Evolutionary conservation across 768 basidiomycete genomes (phyloP).

Genomic region (Amanita molliuscula): DNA sequence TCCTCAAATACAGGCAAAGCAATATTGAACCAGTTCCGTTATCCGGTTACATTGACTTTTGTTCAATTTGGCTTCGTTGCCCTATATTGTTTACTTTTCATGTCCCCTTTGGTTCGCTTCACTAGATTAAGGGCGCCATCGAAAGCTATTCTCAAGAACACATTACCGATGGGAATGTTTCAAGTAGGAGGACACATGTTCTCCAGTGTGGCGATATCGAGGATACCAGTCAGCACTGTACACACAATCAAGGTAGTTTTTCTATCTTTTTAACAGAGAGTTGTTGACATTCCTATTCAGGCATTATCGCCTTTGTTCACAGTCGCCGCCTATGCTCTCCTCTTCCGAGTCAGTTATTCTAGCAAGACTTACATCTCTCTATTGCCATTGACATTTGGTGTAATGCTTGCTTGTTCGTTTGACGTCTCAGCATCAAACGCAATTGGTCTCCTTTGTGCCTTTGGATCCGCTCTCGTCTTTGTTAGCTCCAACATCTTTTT

Average conservation of each 20-base stretch:
- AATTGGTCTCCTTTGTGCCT: conserved; percentile 86
- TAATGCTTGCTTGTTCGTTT: conserved; percentile 95
- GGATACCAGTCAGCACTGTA: conserved; percentile 94
- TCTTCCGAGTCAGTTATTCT: conserved; percentile 93
- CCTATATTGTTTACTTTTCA: conserved; percentile 73
- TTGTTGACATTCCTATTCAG: conserved; percentile 27
- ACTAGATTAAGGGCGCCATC: conserved; percentile 64
- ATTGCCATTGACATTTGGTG: conserved; percentile 89
- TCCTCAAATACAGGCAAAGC: conserved; percentile 96
- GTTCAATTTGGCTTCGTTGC: conserved; percentile 96
- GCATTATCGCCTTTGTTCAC: conserved; percentile 96
- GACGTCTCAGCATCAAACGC: conserved; percentile 83
- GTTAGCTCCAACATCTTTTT: conserved; percentile 98
- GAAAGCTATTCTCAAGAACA: conserved; percentile 59
- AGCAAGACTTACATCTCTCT: conserved; percentile 86
- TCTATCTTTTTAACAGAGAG: background rate
- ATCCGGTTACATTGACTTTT: conserved; percentile 94
- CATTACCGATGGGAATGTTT: conserved; percentile 93
- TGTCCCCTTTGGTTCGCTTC: conserved; percentile 64
- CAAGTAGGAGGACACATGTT: conserved; percentile 98
- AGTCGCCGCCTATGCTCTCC: conserved; percentile 86
- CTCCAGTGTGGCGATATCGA: conserved; percentile 92
- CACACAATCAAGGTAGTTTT: conserved; percentile 92
- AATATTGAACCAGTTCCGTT: conserved; percentile 86
- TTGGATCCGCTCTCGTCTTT: conserved; percentile 94